Base-by-base conservation (phyloP, 495 filamentous ascomycete genomes). In the Recurvomyces mirabilis region DNA sequence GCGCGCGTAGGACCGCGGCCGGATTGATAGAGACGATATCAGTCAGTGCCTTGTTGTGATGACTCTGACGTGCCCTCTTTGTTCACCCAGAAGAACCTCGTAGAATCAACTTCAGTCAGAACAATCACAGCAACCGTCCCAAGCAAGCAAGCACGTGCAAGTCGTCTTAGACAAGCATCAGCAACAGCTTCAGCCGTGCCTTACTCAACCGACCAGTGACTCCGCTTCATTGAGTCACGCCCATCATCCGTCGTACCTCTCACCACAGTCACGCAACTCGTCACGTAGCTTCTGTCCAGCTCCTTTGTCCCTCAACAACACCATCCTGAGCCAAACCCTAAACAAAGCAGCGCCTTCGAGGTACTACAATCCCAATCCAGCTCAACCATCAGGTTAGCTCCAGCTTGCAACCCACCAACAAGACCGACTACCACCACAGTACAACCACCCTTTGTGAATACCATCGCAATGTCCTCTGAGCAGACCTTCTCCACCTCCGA, bases 401-500 rank as follows among this genome's bases (percentile, higher is more conserved):
- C 24, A 25, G 14, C 19, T 12, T 11, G 24, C 37, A 21, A 3
- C 19, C 15, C 34, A 3, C 10, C 19, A 34, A 28, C 35, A 21
- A 22, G 33, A 21, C 41, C 40, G 15, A 6, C 34, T 25, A 29
- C 22, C 23, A 26, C n/a, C 44, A 23, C 10, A 31, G 22, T 23
- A 28, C 38, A 32, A 36, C 5, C 9, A 15, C 36, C 33, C 21
- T 37, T 18, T 30, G 14, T 23, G 23, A 12, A 5, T 38, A 15
- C 37, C 25, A 23, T 22, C 38, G 33, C 19, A 41, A 64, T 64
- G 63, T 39, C 63, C 29, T 56, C 61, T 41, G 51, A 59, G 43
- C 60, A 58, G 42, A 58, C 59, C 53, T 59, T 56, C 41, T 55
- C 59, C 43, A 64, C 63, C 50, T 28, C 45, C 45, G 63, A 66